These are phyloP conservation scores for Mallotus japonicus DNA, from an alignment of 441 rosid genomes.

Conservation along the genomic window DNA sequence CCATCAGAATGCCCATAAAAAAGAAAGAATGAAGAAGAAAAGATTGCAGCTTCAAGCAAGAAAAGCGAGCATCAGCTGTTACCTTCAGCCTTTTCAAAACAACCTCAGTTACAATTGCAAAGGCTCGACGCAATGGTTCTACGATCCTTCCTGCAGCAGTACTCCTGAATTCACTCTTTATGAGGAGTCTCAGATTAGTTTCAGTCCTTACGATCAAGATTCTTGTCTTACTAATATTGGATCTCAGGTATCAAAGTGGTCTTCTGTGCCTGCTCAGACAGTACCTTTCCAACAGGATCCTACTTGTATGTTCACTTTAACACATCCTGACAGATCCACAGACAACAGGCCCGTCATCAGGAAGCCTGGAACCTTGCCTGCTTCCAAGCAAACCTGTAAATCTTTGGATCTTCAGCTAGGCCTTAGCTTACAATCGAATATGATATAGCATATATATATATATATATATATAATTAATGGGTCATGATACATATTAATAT, in stretches of 20 bases:
- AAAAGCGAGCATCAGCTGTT: conserved; percentile 68
- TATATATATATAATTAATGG: no score
- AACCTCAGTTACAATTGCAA: conserved; percentile 28
- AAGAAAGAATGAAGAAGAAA: conserved; percentile 88
- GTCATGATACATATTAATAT: no score
- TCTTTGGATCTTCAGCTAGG: conserved; percentile 74
- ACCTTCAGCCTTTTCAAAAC: conserved; percentile 64
- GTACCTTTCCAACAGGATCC: conserved; percentile 37
- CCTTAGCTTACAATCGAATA: conserved; percentile 41
- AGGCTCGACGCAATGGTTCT: conserved; percentile 40
- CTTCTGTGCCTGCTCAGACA: conserved; percentile 35
- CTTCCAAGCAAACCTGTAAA: conserved; percentile 48
- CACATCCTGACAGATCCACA: conserved; percentile 28
- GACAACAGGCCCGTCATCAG: conserved; percentile 28
- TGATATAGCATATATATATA: conserved; percentile 7
- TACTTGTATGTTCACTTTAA: conserved; percentile 32
- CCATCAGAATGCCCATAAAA: conserved; percentile 97
- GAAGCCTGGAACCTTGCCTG: conserved; percentile 36
- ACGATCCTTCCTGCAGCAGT: conserved; percentile 36
- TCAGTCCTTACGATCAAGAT: conserved; percentile 41
- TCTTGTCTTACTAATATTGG: conserved; percentile 12
- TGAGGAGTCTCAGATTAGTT: conserved; percentile 70
- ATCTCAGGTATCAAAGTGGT: conserved; percentile 31
- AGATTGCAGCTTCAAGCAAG: conserved; percentile 88
- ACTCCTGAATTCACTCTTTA: conserved; percentile 43